These are phyloP conservation scores for Plectranthus barbatus DNA, from an alignment of 257 asterid species.

Conservation along the genomic window DNA sequence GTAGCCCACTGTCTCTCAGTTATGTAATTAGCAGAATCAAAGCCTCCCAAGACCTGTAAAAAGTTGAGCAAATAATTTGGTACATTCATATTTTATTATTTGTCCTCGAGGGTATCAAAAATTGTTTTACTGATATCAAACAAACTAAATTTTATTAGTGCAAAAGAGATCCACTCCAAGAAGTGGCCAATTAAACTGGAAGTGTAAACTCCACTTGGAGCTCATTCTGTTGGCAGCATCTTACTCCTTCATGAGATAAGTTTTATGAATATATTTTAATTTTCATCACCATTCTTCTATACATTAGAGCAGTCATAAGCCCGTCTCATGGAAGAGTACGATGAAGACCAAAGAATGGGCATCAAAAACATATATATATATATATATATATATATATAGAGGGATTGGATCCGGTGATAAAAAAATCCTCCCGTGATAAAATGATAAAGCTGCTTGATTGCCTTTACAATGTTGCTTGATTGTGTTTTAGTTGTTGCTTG, in stretches of 20 bases:
- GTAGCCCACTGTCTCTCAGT: constrained; percentile 93
- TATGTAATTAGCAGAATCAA: constrained; percentile 64
- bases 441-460: no score
- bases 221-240: background rate
- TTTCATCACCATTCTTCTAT: no score
- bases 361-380: no score
- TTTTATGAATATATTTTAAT: no score
- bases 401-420: no score
- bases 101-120: background rate
- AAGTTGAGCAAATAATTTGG: constrained; percentile 4
- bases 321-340: background rate
- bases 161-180: background rate
- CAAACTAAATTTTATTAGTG: background rate
- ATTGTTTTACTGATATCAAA: background rate
- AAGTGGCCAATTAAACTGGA: background rate
- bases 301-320: no score
- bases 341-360: no score
- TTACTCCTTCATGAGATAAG: background rate
- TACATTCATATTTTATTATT: background rate
- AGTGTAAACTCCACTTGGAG: background rate
- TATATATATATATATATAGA: no score
- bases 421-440: no score
- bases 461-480: no score
- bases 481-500: no score
- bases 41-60: constrained; percentile 80